Conservation (phyloP, 805 yeast species). For the Barnettozyma siamensis region DNA sequence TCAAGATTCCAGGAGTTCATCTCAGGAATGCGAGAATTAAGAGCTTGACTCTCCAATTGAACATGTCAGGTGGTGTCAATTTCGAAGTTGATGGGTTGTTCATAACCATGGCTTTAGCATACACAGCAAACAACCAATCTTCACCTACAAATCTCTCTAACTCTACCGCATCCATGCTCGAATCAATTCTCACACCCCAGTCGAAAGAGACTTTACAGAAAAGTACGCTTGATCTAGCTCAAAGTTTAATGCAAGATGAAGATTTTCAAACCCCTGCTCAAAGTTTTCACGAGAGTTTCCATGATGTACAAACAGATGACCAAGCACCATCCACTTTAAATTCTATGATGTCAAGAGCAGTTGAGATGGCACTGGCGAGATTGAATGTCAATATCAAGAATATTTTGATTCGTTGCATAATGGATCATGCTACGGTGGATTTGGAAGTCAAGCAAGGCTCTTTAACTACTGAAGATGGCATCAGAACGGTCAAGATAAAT, state of each 20-base stretch:
- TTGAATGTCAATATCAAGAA: constrained; percentile 45
- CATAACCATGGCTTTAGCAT: constrained; percentile 36
- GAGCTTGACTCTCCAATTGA: constrained; percentile 50
- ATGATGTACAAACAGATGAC: constrained; percentile 12
- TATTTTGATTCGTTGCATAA: constrained; percentile 41
- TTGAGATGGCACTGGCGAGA: constrained; percentile 61
- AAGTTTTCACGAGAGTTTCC: constrained; percentile 17
- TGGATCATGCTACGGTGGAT: constrained; percentile 37
- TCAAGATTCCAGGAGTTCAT: constrained; percentile 58
- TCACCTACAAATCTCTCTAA: background rate
- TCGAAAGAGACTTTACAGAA: constrained; percentile 53
- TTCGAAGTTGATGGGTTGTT: constrained; percentile 53
- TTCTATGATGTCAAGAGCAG: constrained; percentile 55
- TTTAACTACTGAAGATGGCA: constrained; percentile 40
- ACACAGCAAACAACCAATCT: constrained; percentile 6
- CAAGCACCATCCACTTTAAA: constrained; percentile 36
- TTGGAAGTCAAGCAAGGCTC: constrained; percentile 28
- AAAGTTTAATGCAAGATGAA: constrained; percentile 33
- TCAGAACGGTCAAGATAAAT: constrained; percentile 34
- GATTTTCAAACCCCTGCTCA: constrained; percentile 12
- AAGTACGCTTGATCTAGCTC: constrained; percentile 71
- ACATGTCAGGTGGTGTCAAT: constrained; percentile 66
- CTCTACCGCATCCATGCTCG: constrained; percentile 12
- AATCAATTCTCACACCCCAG: constrained; percentile 20
- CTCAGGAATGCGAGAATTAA: constrained; percentile 58